These are phyloP conservation scores for Salix koriyanagi DNA, from an alignment of 345 rosid genomes.

Conservation along the genomic window DNA sequence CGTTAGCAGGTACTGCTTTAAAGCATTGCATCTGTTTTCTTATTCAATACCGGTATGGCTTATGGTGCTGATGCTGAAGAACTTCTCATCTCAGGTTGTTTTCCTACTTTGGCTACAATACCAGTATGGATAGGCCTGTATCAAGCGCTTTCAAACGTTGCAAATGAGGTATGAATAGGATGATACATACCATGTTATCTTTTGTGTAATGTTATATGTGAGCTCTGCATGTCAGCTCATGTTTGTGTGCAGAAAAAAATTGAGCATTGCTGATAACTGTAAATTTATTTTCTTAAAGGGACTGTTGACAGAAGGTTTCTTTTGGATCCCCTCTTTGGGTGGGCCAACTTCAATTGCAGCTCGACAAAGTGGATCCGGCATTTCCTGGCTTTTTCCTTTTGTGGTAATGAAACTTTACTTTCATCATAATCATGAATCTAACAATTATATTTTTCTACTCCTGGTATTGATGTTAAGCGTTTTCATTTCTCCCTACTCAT, in stretches of 20 bases:
- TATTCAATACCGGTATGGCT: neutral
- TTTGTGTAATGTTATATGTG: neutral
- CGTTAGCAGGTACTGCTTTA: constrained; percentile 68
- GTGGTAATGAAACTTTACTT: constrained; percentile 55
- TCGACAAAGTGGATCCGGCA: constrained; percentile 91
- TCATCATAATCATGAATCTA: constrained; percentile 6
- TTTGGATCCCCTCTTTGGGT: constrained; percentile 95
- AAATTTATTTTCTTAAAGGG: constrained; percentile 44
- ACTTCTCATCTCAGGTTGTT: constrained; percentile 60
- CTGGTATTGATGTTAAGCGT: neutral
- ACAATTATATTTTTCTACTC: neutral
- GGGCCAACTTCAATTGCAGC: constrained; percentile 98
- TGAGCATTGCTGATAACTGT: constrained; percentile 15
- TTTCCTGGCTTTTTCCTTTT: constrained; percentile 94
- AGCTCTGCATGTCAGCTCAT: too few relatives aligned
- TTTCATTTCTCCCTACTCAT: neutral
- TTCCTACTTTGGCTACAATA: constrained; percentile 57
- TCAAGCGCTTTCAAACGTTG: constrained; percentile 94
- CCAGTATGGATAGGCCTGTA: constrained; percentile 98
- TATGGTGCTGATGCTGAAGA: constrained; percentile 14
- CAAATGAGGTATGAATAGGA: constrained; percentile 68
- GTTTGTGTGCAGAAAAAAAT: neutral
- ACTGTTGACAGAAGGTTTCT: constrained; percentile 88
- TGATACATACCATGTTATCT: neutral
- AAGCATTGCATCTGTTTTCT: neutral